Base-by-base conservation (phyloP, 2,329 filamentous ascomycete species). In the Torrubiellomyces zombiae region DNA sequence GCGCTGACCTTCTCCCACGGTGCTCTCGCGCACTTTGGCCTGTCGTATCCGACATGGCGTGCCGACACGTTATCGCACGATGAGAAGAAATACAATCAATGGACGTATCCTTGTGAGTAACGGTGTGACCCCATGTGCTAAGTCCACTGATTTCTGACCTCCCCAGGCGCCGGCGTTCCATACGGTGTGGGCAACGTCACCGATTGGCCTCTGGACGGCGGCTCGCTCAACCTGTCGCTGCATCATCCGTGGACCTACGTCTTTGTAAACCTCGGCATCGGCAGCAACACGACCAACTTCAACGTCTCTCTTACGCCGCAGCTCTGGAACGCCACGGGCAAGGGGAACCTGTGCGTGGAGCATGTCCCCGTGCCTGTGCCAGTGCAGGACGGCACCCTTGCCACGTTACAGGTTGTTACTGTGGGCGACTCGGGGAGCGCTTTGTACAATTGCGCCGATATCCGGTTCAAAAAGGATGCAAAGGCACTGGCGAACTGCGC, bases 361-460 rank as follows among this genome's bases (percentile, higher is more conserved):
- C 48, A 58, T 32, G 51, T 83, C 9, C 43, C 50, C 16, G 47
- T 76, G 4, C 69, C 70, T 5, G 34, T 67, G 14, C 56, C 56
- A 24, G 48, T 73, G 18, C 45, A 44, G 14, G 68, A 77, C 18
- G 77, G 76, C 20, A 60, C 63, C 34, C 57, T 65, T 23, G 76
- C 63, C 9, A 75, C 67, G 16, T 53, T 83, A 28, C 77, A 82
- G 51, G 67, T 83, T 25, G 61, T 81, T 18, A 74, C 69, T 4
- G 56, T 69, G 23, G 70, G 67, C 15, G 56, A 64, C 13, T 55
- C 53, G 4, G 63, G 58, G 12, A 60, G 58, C 19, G 70, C 75
- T 10, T 51, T 83, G 16, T 83, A 81, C 50, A 77, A 74, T 48
- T 85, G 78, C 47, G 73, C 76, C 41, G 77, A 85, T 38, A 67